Evolutionary conservation across 495 filamentous ascomycete genomes (phyloP), one percentile per base, ranked within the genome.

Genomic region (Extremus antarcticus): DNA sequence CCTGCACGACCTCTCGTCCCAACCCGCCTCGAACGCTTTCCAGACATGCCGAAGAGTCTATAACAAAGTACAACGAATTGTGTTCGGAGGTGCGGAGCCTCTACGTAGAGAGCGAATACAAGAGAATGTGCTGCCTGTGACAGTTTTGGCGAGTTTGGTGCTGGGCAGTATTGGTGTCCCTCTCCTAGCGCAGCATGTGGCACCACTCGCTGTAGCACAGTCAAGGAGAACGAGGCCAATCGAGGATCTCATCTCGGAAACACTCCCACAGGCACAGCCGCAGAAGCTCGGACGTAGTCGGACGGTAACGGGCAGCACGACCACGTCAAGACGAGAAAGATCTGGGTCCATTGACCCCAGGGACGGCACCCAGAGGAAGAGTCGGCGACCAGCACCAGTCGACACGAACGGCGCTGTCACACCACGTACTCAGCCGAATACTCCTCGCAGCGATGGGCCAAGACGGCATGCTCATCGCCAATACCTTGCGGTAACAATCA

Each of bases 41-140:
- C 74, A 81, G 70, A 87, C 81, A 51, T 87, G 84, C 60, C 77
- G 83, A 43, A 71, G 85, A 59, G 79, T 88, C 47, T 87, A 86
- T 66, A 88, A 88, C 68, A 86, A 85, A 66, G 83, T 88, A 20
- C 85, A 88, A 66, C 81, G 84, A 66, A 83, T 88, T 52, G 83
- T 88, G 22, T 88, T 88, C 66, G 84, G 84, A 2, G 71, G 78
- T 8, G 74, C 78, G 25, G 84, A 87, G 56, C 73, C 67, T 2
- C 67, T 66, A 49, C 74, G 79, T 51, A 73, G 78, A 52, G 84
- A 88, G 62, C 81, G 79, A 67, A 85, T 88, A 54, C 79, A 81
- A 48, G 85, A 88, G 68, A 88, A 88, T 63, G 72, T 83, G 4
- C 68, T 88, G 39, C 85, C 85, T 1, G 82, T 86, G 35, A 84